phyloP scores from a whole-genome alignment of 2,329 filamentous ascomycete species.

The Arthrinium puccinioides region DNA sequence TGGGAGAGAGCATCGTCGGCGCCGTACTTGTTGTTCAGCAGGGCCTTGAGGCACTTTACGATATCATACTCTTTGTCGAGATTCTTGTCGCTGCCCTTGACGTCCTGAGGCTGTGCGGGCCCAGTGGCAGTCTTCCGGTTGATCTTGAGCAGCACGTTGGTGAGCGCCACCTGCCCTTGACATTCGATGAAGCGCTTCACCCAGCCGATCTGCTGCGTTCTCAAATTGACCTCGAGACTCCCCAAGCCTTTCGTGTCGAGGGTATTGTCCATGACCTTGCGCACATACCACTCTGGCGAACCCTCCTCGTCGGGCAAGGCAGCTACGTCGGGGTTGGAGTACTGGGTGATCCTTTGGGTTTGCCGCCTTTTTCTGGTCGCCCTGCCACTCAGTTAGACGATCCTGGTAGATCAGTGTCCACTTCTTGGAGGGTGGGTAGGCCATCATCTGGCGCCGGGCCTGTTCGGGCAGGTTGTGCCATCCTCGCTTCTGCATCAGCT shows the following conservation, averaged over 20 bases:
- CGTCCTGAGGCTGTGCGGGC: constrained; percentile 54
- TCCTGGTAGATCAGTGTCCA: constrained; percentile 97
- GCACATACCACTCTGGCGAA: constrained; percentile 96
- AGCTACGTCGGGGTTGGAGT: constrained; percentile 61
- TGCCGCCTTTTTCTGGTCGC: constrained; percentile 83
- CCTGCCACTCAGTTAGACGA: constrained; percentile 85
- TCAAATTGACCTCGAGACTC: constrained; percentile 86
- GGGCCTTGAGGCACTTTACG: constrained; percentile 89
- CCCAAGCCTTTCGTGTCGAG: constrained; percentile 87
- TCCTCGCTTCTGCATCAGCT: constrained; percentile 93
- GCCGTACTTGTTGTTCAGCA: constrained; percentile 99
- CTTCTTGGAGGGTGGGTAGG: constrained; percentile 90
- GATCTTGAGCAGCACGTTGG: constrained; percentile 87
- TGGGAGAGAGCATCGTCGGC: constrained; percentile 91
- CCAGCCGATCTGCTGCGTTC: constrained; percentile 97
- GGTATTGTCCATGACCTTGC: constrained; percentile 91
- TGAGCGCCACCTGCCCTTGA: constrained; percentile 92
- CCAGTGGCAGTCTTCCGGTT: constrained; percentile 78
- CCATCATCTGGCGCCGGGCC: constrained; percentile 90
- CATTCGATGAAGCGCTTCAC: constrained; percentile 95
- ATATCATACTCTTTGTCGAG: constrained; percentile 94
- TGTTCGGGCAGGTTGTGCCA: constrained; percentile 97
- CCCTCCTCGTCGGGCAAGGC: constrained; percentile 87
- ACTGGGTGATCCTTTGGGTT: constrained; percentile 65
- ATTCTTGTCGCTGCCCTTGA: constrained; percentile 62